Conservation (phyloP, 176 grass and related monocot genomes). For the Carex myosuroides region DNA sequence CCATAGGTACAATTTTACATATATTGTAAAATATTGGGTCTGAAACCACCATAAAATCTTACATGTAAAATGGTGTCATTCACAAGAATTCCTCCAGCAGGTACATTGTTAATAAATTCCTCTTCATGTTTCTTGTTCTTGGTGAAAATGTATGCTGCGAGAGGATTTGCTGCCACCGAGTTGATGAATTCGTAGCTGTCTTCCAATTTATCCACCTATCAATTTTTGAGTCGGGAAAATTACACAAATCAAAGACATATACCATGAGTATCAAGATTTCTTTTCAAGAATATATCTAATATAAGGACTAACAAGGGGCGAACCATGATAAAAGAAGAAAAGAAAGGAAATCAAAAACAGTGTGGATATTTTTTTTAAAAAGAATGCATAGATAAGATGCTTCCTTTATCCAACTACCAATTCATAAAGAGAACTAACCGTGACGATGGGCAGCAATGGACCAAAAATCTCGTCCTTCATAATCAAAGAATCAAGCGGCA, state of each 20-base stretch:
- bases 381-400: not conserved
- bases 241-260: not conserved
- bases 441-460: constrained; percentile 74
- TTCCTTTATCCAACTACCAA: not conserved
- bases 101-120: constrained; percentile 42
- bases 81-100: constrained; percentile 76
- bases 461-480: constrained; percentile 82
- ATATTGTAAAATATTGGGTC: not conserved
- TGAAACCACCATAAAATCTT: constrained; percentile 17
- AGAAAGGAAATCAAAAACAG: not conserved
- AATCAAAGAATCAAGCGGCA: constrained; percentile 51
- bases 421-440: constrained; percentile 36
- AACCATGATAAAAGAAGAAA: not conserved
- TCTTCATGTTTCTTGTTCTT: constrained; percentile 73
- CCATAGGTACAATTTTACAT: not conserved
- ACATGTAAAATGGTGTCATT: constrained; percentile 75
- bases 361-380: not conserved
- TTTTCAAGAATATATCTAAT: not conserved
- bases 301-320: not conserved
- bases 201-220: constrained; percentile 75
- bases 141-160: constrained; percentile 88
- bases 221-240: not conserved
- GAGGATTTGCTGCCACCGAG: constrained; percentile 47
- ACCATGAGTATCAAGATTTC: not conserved
- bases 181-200: constrained; percentile 62